These are phyloP conservation scores for Phellinidium pouzarii DNA, from an alignment of 1,284 basidiomycete species.

Conservation along the genomic window DNA sequence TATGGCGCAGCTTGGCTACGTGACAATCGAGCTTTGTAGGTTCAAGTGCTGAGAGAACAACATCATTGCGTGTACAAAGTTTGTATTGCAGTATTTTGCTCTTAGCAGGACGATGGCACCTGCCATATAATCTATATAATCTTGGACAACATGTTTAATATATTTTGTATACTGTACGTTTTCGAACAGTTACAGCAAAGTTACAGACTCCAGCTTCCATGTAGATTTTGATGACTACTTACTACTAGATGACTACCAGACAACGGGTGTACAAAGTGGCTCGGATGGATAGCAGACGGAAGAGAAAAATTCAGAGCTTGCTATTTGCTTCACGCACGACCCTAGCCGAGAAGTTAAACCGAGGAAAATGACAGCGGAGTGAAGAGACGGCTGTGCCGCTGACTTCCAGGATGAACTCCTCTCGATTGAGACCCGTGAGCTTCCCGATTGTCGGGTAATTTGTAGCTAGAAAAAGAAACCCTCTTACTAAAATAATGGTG, in stretches of 20 bases:
- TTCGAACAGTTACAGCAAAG: too few relatives aligned
- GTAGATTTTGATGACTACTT: too few relatives aligned
- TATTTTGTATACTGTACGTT: too few relatives aligned
- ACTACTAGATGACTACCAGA: too few relatives aligned
- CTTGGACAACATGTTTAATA: too few relatives aligned
- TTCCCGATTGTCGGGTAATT: conserved; percentile 30
- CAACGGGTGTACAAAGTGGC: not conserved
- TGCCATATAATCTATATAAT: too few relatives aligned
- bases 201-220: too few relatives aligned
- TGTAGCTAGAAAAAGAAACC: conserved; percentile 6
- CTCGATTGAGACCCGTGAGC: conserved; percentile 41
- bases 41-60: not conserved
- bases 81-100: not conserved
- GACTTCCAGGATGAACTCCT: conserved; percentile 45
- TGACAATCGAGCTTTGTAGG: not conserved
- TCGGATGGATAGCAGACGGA: not conserved
- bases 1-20: conserved; percentile 58
- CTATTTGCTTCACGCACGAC: not conserved
- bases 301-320: conserved; percentile 4
- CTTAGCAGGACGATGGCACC: too few relatives aligned
- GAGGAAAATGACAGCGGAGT: conserved; percentile 48
- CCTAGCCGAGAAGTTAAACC: conserved; percentile 26
- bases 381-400: conserved; percentile 31
- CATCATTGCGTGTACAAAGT: not conserved
- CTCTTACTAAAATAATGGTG: conserved; percentile 7